Percentiles rank a stretch among this genome's conserved stretches.
Evolutionary conservation across 2,329 filamentous ascomycete species (phyloP).

Genomic region (Cytospora paraplurivora): DNA sequence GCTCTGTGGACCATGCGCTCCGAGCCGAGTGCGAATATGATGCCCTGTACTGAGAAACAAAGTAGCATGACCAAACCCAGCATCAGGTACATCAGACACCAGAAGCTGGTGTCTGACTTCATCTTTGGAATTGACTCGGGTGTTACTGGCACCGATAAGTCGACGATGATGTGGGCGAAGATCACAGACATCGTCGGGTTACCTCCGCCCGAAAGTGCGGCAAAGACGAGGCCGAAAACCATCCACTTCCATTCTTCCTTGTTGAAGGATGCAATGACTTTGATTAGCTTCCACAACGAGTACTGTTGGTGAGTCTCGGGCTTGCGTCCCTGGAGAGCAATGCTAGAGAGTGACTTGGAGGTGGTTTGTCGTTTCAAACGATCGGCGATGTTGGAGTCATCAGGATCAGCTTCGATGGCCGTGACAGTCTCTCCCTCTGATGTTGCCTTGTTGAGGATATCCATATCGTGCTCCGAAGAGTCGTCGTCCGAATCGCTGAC

Average conservation of each 20-base stretch:
- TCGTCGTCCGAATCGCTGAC: slow-evolving; percentile 56
- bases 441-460: slow-evolving; percentile 52
- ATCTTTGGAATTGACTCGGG: slow-evolving; percentile 56
- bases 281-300: slow-evolving; percentile 73
- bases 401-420: slow-evolving; percentile 52
- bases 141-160: slow-evolving; percentile 59
- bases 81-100: slow-evolving; percentile 87
- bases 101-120: slow-evolving; percentile 76
- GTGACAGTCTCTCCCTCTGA: slow-evolving; percentile 42
- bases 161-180: slow-evolving; percentile 84
- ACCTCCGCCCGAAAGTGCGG: slow-evolving; percentile 76
- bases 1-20: slow-evolving; percentile 83
- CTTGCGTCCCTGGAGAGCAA: slow-evolving; percentile 62
- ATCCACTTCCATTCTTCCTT: slow-evolving; percentile 70
- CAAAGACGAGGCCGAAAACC: slow-evolving; percentile 71
- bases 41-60: slow-evolving; percentile 67
- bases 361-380: slow-evolving; percentile 60
- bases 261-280: slow-evolving; percentile 81
- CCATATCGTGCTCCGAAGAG: slow-evolving; percentile 51
- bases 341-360: slow-evolving; percentile 66
- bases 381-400: slow-evolving; percentile 58
- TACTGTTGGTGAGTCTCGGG: slow-evolving; percentile 60
- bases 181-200: slow-evolving; percentile 69
- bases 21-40: slow-evolving; percentile 82
- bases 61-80: slow-evolving; percentile 74